Evolutionary conservation across 805 yeast species (phyloP).

Genomic region (Wickerhamomyces mucosus): DNA sequence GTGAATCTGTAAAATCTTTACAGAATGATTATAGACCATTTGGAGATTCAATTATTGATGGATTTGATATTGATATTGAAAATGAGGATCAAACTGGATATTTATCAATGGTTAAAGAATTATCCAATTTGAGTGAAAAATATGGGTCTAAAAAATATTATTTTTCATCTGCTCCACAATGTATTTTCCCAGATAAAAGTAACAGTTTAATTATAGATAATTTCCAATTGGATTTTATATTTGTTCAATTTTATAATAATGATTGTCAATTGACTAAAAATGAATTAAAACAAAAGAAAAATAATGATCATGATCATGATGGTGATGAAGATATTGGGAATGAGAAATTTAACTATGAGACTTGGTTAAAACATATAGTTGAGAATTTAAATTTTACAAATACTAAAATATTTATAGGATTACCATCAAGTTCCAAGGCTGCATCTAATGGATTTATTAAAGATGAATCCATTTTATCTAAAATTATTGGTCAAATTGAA

Average conservation of each 20-base stretch:
- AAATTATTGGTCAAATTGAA: constrained; percentile 18
- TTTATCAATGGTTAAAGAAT: constrained; percentile 44
- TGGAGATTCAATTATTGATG: constrained; percentile 72
- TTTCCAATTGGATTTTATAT: constrained; percentile 54
- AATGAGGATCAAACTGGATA: constrained; percentile 55
- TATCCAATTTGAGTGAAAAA: constrained; percentile 29
- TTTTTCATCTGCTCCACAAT: constrained; percentile 76
- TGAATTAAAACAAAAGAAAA: too few species aligned
- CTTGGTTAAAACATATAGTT: constrained; percentile 30
- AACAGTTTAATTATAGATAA: constrained; percentile 38
- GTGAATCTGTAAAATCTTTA: constrained; percentile 14
- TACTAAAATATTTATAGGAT: constrained; percentile 49
- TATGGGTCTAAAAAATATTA: constrained; percentile 41
- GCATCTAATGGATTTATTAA: constrained; percentile 50
- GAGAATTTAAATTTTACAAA: constrained; percentile 25
- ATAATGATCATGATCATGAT: too few species aligned
- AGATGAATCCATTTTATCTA: constrained; percentile 24
- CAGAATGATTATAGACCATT: constrained; percentile 51
- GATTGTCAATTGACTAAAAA: constrained; percentile 24
- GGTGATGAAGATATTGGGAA: constrained; percentile 28
- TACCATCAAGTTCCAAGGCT: constrained; percentile 45
- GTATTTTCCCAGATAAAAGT: constrained; percentile 57
- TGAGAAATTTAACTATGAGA: constrained; percentile 37
- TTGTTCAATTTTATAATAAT: constrained; percentile 74
- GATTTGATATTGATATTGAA: constrained; percentile 90